These are phyloP conservation scores for Chrysosporium queenslandicum DNA, from an alignment of 2,329 filamentous ascomycete genomes.

Conservation along the genomic window DNA sequence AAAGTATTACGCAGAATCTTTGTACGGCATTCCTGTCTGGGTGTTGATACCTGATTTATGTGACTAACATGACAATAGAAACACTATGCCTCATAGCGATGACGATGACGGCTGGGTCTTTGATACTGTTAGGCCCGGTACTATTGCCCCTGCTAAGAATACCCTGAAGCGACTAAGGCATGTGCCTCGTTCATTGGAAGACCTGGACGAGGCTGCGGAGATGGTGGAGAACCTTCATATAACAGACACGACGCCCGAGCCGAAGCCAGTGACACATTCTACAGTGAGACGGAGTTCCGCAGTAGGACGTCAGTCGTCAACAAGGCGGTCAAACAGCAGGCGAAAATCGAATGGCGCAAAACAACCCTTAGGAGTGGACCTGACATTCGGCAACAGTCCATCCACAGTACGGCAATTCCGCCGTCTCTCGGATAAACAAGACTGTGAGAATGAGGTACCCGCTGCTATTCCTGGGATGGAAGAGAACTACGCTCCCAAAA, in stretches of 20 bases:
- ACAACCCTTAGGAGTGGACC: constrained; percentile 74
- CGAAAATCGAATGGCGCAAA: constrained; percentile 47
- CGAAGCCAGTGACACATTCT: constrained; percentile 48
- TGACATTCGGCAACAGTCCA: constrained; percentile 86
- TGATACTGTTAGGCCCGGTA: constrained; percentile 71
- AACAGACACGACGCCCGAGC: constrained; percentile 37
- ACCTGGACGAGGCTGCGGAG: constrained; percentile 30
- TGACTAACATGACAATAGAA: constrained; percentile 31
- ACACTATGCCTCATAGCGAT: constrained; percentile 51
- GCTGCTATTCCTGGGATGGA: constrained; percentile 27
- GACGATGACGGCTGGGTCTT: constrained; percentile 90
- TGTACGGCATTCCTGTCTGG: constrained; percentile 40
- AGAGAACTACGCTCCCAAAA: constrained; percentile 34
- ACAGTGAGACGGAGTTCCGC: constrained; percentile 45
- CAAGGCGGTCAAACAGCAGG: constrained; percentile 33
- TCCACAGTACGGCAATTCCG: constrained; percentile 89
- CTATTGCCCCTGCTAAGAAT: constrained; percentile 49
- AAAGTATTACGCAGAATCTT: constrained; percentile 87
- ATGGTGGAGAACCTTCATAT: constrained; percentile 34
- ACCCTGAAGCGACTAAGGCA: constrained; percentile 41
- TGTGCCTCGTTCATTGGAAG: constrained; percentile 28
- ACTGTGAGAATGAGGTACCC: constrained; percentile 21
- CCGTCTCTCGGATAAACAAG: constrained; percentile 63
- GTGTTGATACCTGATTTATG: background rate
- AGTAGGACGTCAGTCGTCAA: constrained; percentile 37